Base-by-base conservation (phyloP, 257 asterid species). In the Paraleonurus japonicus region DNA sequence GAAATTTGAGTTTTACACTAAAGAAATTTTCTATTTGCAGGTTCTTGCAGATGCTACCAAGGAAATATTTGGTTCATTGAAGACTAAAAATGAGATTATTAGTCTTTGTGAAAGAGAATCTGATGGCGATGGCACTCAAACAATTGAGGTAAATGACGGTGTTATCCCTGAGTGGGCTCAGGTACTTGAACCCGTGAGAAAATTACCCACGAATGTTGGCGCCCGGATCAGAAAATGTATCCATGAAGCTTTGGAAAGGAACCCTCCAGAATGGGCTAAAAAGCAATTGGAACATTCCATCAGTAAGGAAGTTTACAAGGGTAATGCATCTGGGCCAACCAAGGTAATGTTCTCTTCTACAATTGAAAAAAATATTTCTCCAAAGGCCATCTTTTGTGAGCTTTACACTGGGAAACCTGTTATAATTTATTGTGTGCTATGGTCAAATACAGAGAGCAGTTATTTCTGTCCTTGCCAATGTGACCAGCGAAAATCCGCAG, bases 291-390 rank as follows among this genome's bases (percentile, higher is more conserved):
- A 84, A 79, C 94, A 95, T 80, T 90, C 96, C 16, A 95, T 95
- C 62, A 92, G 99, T 61, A 95, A 88, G 86, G 96, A 89, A 67
- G 99, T 95, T 17, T 95, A 95, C 83, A 95, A 95, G 81, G 97
- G 99, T 57, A 95, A 95, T 77, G 99, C 99, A 67, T 89, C 99
- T 8, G 99, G 98, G 53, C 99, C 99, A 26, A 95, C 99, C 62
- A 95, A 95, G 99, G 99, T 94, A 80, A 74, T 76, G 58, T 61
- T 45, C 68, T 67, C 66, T 47, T 73, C 65, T 71, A 47, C 57
- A 41, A 48, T 73, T 59, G 28, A 43, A 62, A 69, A 32, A 26
- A 28, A 60, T 12, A 45, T 48, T 47, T 71, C 53, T 41, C 33
- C 64, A 24, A 23, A 17, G 17, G 19, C 58, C 60, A 53, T 35